Evolutionary conservation across 345 rosid species (phyloP).

Genomic region (Moricandia arvensis): DNA sequence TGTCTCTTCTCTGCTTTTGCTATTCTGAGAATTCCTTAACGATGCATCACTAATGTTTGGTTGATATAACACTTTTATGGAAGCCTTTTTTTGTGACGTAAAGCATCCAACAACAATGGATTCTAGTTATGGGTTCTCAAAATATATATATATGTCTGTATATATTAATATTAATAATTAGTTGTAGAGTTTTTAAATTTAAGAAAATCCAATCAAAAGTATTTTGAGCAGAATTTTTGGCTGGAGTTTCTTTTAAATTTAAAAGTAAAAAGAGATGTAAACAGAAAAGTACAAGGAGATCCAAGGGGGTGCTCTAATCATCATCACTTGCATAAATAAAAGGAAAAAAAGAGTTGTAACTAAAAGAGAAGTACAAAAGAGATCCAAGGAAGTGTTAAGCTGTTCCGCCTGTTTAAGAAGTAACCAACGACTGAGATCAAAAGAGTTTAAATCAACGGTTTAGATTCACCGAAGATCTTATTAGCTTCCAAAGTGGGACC

Average conservation of each 20-base stretch:
- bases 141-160: no score
- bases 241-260: no score
- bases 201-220: no score
- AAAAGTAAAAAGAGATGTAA: no score
- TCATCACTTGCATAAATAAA: background rate
- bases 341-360: background rate
- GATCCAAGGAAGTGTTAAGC: background rate
- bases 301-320: no score
- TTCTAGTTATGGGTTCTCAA: no score
- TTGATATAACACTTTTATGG: background rate
- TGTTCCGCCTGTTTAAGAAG: background rate
- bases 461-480: background rate
- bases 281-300: no score
- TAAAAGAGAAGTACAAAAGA: background rate
- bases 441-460: no score
- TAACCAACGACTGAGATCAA: background rate
- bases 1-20: background rate
- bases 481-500: background rate
- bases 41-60: background rate
- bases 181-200: no score
- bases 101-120: no score
- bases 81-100: background rate
- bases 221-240: no score
- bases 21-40: background rate
- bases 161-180: no score